Percentiles rank a stretch among this genome's conserved stretches.
Evolutionary conservation across 192 early-diverging fungal species (phyloP).

Genomic region (Rhizoclosmatium globosum): DNA sequence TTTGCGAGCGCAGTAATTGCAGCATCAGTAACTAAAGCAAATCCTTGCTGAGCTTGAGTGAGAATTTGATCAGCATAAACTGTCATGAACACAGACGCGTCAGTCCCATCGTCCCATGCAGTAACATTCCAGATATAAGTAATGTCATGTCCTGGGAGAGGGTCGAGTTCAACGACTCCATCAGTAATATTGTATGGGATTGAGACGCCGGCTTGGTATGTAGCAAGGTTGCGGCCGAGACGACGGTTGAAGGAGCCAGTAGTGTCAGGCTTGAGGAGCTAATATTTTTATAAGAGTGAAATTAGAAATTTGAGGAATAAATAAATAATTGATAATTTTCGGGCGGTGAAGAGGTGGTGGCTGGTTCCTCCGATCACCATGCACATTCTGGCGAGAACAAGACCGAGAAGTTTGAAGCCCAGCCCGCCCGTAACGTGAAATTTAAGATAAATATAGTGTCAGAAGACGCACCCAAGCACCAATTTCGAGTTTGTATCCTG

Average conservation of each 20-base stretch:
- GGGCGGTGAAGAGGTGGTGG: background rate
- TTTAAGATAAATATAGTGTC: no score
- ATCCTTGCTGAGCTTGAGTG: background rate
- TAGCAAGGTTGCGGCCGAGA: background rate
- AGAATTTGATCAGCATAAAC: slow-evolving; percentile 13
- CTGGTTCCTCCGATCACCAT: background rate
- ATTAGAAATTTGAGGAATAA: background rate
- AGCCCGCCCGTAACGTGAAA: background rate
- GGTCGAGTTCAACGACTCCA: background rate
- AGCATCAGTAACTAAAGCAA: slow-evolving; percentile 18
- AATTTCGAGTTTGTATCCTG: background rate
- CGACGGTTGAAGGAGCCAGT: slow-evolving; percentile 1
- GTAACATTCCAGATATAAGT: slow-evolving; percentile 13
- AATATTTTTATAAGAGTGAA: background rate
- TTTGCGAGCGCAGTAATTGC: slow-evolving; percentile 11
- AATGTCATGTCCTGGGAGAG: background rate
- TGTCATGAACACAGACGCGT: slow-evolving; percentile 24
- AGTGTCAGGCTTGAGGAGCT: background rate
- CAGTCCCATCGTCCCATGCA: slow-evolving; percentile 16
- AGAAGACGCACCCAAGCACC: slow-evolving; percentile 7
- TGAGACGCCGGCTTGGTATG: background rate
- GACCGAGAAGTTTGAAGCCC: background rate
- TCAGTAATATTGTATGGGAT: slow-evolving; percentile 10
- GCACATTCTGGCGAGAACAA: background rate
- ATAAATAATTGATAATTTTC: no score